Evolutionary conservation across 768 basidiomycete species (phyloP), one percentile per base, ranked within the genome.

Genomic region (Lentinula sp.): DNA sequence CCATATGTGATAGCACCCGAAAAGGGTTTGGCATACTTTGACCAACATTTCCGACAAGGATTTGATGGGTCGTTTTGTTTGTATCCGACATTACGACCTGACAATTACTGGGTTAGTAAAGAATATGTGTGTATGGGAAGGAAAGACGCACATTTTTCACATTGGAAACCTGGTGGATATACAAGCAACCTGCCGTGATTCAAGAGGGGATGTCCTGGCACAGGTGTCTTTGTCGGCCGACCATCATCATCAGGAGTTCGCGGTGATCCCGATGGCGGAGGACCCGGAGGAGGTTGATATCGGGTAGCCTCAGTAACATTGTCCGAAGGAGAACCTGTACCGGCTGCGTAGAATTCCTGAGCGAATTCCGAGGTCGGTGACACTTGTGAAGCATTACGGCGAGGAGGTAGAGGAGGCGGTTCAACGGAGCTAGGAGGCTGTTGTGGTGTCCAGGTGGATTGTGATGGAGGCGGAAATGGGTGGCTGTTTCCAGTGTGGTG

Each of bases 41-140:
- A 73, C 91, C 91, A 93, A 74, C 92, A 93, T 60, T 81, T 82
- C 61, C 78, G 76, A 67, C 91, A 92, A 6, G 90, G 87, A 60
- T 84, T 75, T 1, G 77, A 68, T 0, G 88, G 88, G 69, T 92
- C 88, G 41, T 74, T 75, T 60, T 80, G 76, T 70, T 90, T 90
- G 73, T 86, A 93, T 2, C 91, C 91, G 0, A 81, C 83, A 69
- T 93, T 93, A 42, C 76, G 75, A 66, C 91, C 91, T 92, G 61
- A 12, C 60, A 37, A 51, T 50, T 12, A 23, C n/a, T n/a, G 13
- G 16, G 33, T 39, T 42, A 57, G 42, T 51, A 52, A 58, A 62
- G 42, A 51, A 41, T 42, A 41, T 46, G 32, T 28, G 41, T 5
- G 28, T 28, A 28, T 23, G 41, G 32, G 20, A 72, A 10, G 33